Percentiles rank a stretch among this genome's conserved stretches.
Conservation (phyloP, 768 basidiomycete species). For the Mycena epipterygia region DNA sequence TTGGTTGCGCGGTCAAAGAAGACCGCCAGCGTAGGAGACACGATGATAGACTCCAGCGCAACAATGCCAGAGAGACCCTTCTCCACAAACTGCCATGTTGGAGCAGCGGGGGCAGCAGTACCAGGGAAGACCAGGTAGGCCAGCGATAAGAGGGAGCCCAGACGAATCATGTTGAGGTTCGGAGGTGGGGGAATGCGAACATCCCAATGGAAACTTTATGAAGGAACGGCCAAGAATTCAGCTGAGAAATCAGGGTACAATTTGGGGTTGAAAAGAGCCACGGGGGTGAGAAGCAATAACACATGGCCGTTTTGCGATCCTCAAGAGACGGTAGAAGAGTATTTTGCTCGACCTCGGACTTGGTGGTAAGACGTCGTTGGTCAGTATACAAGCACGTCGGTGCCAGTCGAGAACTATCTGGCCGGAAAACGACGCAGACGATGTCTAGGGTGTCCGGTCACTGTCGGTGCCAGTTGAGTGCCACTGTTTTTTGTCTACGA, state of each 20-base stretch:
- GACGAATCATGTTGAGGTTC: conserved; percentile 30
- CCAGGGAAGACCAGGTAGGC: conserved; percentile 24
- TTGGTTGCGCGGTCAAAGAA: conserved; percentile 71
- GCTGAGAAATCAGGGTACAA: neutral
- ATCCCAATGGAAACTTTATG: neutral
- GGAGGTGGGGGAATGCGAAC: neutral
- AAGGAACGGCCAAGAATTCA: neutral
- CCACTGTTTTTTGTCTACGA: neutral
- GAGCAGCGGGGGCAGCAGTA: conserved; percentile 9
- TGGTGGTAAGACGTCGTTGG: no score
- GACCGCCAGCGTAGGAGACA: conserved; percentile 38
- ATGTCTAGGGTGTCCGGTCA: neutral
- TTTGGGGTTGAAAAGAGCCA: conserved; percentile 5
- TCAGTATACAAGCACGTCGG: no score
- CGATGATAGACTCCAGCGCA: conserved; percentile 38
- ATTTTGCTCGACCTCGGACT: no score
- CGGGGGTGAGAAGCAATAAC: conserved; percentile 18
- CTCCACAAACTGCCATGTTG: conserved; percentile 26
- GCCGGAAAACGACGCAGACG: no score
- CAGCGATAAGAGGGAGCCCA: conserved; percentile 19
- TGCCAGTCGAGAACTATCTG: no score
- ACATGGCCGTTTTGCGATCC: neutral
- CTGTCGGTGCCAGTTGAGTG: neutral
- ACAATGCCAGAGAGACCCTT: conserved; percentile 29
- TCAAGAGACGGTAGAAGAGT: no score